Evolutionary conservation across 2,329 filamentous ascomycete species (phyloP).

Genomic region (Thermothelomyces thermophilus): DNA sequence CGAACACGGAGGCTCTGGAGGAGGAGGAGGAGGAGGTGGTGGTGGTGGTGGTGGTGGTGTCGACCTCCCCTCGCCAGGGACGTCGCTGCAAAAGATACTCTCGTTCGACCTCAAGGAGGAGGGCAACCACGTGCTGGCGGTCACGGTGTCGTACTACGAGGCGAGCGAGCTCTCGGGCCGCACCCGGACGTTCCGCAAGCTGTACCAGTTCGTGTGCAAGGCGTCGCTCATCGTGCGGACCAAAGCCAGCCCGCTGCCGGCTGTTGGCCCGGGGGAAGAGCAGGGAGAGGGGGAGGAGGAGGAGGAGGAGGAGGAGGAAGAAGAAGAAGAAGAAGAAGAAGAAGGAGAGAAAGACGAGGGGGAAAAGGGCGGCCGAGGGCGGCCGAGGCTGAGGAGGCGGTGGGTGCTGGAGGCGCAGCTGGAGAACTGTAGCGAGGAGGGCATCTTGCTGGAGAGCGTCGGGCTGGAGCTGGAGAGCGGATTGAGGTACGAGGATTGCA

Average conservation of each 20-base stretch:
- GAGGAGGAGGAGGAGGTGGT: too few relatives aligned
- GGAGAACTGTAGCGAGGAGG: slow-evolving; percentile 84
- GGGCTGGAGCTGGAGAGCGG: slow-evolving; percentile 48
- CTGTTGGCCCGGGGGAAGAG: slow-evolving; percentile 20
- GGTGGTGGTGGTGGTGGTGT: too few relatives aligned
- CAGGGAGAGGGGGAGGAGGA: not conserved
- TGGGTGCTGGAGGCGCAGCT: slow-evolving; percentile 91
- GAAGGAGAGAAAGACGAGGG: not conserved
- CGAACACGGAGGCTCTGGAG: too few relatives aligned
- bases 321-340: not conserved
- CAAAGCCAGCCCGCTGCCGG: slow-evolving; percentile 62
- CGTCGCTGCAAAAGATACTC: slow-evolving; percentile 74
- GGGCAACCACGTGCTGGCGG: slow-evolving; percentile 85
- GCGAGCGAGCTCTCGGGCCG: slow-evolving; percentile 63
- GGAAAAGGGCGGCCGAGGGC: not conserved
- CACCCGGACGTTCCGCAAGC: slow-evolving; percentile 81
- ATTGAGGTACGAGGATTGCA: slow-evolving; percentile 47
- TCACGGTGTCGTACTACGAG: slow-evolving; percentile 92
- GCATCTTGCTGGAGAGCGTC: slow-evolving; percentile 68
- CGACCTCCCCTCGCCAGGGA: slow-evolving; percentile 37
- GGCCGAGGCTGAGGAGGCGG: slow-evolving; percentile 29
- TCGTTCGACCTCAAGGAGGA: slow-evolving; percentile 88
- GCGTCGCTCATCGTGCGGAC: slow-evolving; percentile 84
- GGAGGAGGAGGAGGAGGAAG: not conserved
- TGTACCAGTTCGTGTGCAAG: slow-evolving; percentile 96